Evolutionary conservation across 345 rosid genomes (phyloP), one percentile per base, ranked within the genome.

Genomic region (Crucihimalaya himalaica): DNA sequence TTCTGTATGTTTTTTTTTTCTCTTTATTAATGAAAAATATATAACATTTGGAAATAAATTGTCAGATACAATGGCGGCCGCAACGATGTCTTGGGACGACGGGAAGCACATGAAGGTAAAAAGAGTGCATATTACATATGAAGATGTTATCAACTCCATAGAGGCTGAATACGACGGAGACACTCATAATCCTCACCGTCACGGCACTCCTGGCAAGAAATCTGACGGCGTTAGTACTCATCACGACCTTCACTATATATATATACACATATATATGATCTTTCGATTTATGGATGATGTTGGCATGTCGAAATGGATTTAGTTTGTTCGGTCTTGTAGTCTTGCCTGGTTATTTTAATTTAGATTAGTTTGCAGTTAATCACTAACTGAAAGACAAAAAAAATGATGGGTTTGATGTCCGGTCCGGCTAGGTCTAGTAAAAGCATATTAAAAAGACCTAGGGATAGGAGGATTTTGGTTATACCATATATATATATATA

Each of bases 61-160:
- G 32, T 14, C 39, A 74, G 67, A 59, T 58, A 48, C 2, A 45
- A 74, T 74, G 78, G 79, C 79, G 69, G 69, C 73, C 6, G 63
- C 73, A 67, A 75, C 73, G 18, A 67, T 68, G 73, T 75, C 79
- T 2, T 35, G 40, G 40, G 40, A 35, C 40, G 40, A 35, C 13
- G 79, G 79, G 56, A 75, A 7, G 68, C 79, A 75, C 55, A 75
- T 60, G 69, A 75, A 45, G 79, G 79, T 75, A 73, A 68, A 75
- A n/a, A 75, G 62, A 59, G 79, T 75, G 15, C 73, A 59, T 3
- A 2, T 74, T 59, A 75, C 79, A 51, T 68, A 75, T 42, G 79
- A 68, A 67, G 79, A 75, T 68, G 79, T 75, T 12, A 75, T 75
- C 46, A 75, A 75, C 28, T 75, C 73, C 68, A 60, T 75, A 59